Conservation (phyloP, 2,329 filamentous ascomycete species). For the Aureobasidium sp. region DNA sequence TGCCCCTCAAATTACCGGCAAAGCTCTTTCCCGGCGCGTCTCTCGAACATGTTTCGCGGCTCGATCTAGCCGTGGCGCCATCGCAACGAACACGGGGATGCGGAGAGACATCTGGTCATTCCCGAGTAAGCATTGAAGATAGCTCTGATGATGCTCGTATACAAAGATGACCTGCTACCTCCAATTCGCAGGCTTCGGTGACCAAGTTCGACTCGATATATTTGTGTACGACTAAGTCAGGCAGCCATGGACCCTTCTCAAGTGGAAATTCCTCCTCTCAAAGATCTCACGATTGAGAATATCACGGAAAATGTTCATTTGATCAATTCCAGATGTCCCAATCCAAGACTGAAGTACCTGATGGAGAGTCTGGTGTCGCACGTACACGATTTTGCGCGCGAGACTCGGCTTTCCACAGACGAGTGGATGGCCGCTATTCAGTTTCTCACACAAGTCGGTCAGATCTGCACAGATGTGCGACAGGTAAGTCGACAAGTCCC, state of each 20-base stretch:
- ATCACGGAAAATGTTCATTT: slow-evolving; percentile 68
- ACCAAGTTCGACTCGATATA: no score
- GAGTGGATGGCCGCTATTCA: slow-evolving; percentile 71
- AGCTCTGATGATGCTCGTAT: no score
- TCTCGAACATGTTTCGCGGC: no score
- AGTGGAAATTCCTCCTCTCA: slow-evolving; percentile 45
- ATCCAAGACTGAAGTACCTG: slow-evolving; percentile 61
- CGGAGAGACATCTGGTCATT: no score
- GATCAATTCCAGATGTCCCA: slow-evolving; percentile 63
- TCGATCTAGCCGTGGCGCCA: no score
- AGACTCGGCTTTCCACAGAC: slow-evolving; percentile 64
- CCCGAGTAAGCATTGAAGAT: no score
- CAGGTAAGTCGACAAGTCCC: slow-evolving; percentile 7
- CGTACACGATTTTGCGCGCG: slow-evolving; percentile 72
- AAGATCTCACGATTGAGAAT: slow-evolving; percentile 69
- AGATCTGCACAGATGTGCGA: slow-evolving; percentile 65
- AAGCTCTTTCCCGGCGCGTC: no score
- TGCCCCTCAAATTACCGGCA: no score
- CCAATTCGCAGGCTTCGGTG: no score
- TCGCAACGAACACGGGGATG: no score
- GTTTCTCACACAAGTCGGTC: slow-evolving; percentile 63
- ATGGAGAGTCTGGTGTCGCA: slow-evolving; percentile 67
- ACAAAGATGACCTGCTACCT: no score
- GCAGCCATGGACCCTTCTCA: slow-evolving; percentile 35
- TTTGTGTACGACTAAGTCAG: no score